Base-by-base conservation (phyloP, 2,329 filamentous ascomycete species). In the Diplodia sapinea region DNA sequence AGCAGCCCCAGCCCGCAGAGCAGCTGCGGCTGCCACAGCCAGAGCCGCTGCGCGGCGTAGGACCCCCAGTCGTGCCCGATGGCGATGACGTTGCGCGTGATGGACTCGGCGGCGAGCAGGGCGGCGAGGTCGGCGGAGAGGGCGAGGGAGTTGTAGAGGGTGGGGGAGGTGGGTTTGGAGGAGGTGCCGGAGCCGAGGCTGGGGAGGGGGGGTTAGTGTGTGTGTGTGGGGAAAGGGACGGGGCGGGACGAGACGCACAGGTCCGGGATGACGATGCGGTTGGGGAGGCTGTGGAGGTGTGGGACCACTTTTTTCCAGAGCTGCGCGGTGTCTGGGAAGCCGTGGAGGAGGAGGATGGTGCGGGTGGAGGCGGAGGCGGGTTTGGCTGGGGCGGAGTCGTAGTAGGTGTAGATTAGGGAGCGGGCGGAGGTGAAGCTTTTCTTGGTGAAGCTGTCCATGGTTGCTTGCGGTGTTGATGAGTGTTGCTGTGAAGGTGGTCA, bases 61-160 rank as follows among this genome's bases (percentile, higher is more conserved):
- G 79, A 78, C 40, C 84, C 84, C 82, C 82, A 85, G 72, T 85
- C 83, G 69, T 85, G 83, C 55, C 83, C 83, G 40, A 84, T 74
- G 2, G 80, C 77, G 65, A 84, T 8, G 59, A 73, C 56, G 13
- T 71, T 72, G 17, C 26, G 23, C 7, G 62, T 31, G 40, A 67
- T 47, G 11, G 59, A 62, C 59, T 74, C 74, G 5, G 70, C 66
- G 52, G 75, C 72, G 15, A 72, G 55, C 11, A 71, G 61, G 20
- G 65, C 59, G 7, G 68, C 59, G 26, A 69, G 17, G 38, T 70
- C 70, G 23, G 47, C 49, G 20, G 63, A 9, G 67, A 68, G 50
- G 49, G 20, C 26, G 17, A 54, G 57, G 11, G 47, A 68, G 36
- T 26, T 65, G 56, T 68, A 61, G 52, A 50, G 9, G 20, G 62